phyloP scores from a whole-genome alignment of 192 early-diverging fungal species.

The Rhizophlyctis rosea region DNA sequence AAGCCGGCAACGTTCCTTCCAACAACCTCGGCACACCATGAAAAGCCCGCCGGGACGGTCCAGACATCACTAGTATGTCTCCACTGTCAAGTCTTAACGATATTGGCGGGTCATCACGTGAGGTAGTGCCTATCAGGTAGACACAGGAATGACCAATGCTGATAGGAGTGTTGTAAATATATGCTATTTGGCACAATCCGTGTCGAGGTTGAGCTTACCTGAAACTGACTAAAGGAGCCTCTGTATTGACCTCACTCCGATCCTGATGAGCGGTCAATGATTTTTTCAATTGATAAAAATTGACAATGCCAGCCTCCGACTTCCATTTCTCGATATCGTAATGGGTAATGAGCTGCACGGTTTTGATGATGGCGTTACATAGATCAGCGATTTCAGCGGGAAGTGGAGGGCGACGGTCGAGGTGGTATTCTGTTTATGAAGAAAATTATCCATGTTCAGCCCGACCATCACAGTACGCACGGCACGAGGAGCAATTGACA shows the following conservation, averaged over 20 bases:
- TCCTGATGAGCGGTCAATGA: constrained; percentile 92
- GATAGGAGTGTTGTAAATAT: not conserved
- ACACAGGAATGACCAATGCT: constrained; percentile 75
- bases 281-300: constrained; percentile 84
- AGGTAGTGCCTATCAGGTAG: constrained; percentile 75
- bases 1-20: constrained; percentile 64
- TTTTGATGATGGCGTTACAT: constrained; percentile 61
- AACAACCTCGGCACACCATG: constrained; percentile 89
- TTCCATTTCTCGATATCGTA: constrained; percentile 58
- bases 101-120: constrained; percentile 64
- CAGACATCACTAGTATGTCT: constrained; percentile 87
- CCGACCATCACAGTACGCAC: no score
- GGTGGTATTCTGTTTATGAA: constrained; percentile 77
- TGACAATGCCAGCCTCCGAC: constrained; percentile 90
- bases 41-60: constrained; percentile 67
- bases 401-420: constrained; percentile 63
- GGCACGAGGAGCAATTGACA: no score
- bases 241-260: constrained; percentile 80
- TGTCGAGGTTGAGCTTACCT: constrained; percentile 23
- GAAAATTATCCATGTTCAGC: no score
- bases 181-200: not conserved
- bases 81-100: constrained; percentile 79
- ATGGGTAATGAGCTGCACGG: constrained; percentile 54
- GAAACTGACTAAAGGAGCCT: constrained; percentile 67
- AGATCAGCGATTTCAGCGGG: constrained; percentile 64